Evolutionary conservation across 2,329 filamentous ascomycete species (phyloP), one percentile per base, ranked within the genome.

Genomic region (Arthrobotrys conoides): DNA sequence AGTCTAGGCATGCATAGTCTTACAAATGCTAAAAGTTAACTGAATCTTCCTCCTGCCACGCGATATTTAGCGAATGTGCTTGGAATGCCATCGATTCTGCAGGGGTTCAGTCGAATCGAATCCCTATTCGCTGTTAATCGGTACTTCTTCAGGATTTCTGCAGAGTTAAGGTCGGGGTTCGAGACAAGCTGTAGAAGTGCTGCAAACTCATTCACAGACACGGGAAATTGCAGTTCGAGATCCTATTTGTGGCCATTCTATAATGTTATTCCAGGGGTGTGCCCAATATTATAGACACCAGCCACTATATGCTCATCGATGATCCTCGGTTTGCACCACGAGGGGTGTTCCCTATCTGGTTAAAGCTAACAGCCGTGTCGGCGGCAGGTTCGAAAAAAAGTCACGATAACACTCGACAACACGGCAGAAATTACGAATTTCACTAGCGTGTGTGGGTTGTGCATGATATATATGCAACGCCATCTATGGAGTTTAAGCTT

Each of bases 151-250:
- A 10, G 8, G 5, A 12, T 30, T 51, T 61, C 49, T 61, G 66
- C 41, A 61, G 57, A 53, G 49, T 24, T 24, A 51, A 48, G 48
- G 20, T 46, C 18, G n/a, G 44, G 44, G 44, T 46, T 20, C 18
- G 44, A 46, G 44, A 46, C 44, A 51, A 24, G 20, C 14, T 51
- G 48, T 46, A 46, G 57, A 67, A 65, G n/a, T 61, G 38, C 51
- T 51, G 59, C 73, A 76, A 49, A 71, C 70, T 44, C n/a, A 18
- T 36, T 77, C 70, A 77, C 73, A 71, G 70, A 68, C 66, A 48
- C 68, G 73, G 73, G 61, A 63, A 71, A 63, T 71, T 77, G 67
- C 73, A 71, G 67, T 38, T 38, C 51, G 27, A 68, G 41, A 63
- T 77, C 49, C 61, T 77, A 67, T 71, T 66, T 64, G 24, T 51